phyloP scores from a whole-genome alignment of 2,329 filamentous ascomycete species.

The Colletotrichum gigasporum region DNA sequence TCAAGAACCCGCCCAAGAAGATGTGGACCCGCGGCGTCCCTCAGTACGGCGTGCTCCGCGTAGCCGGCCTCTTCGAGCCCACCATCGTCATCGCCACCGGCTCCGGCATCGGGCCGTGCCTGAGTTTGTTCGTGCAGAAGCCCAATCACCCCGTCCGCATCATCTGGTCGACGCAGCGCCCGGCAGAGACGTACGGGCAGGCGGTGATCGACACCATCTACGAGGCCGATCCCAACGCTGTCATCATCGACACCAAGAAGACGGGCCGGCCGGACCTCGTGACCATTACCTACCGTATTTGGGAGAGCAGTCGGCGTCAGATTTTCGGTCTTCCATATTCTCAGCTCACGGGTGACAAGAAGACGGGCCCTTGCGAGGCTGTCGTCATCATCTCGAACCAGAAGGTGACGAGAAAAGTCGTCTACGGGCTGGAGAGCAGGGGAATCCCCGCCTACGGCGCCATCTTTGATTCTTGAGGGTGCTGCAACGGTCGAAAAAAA shows the following conservation, averaged over 20 bases:
- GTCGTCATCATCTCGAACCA: constrained; percentile 80
- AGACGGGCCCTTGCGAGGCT: constrained; percentile 67
- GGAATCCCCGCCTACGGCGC: constrained; percentile 76
- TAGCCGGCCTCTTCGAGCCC: constrained; percentile 72
- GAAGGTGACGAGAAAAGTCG: constrained; percentile 71
- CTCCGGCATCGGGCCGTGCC: constrained; percentile 76
- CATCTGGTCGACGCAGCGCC: constrained; percentile 74
- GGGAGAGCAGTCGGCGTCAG: constrained; percentile 34
- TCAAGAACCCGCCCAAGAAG: constrained; percentile 66
- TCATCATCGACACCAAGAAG: constrained; percentile 73
- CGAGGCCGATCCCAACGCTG: constrained; percentile 66
- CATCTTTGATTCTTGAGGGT: constrained; percentile 69
- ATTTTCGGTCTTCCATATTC: constrained; percentile 7
- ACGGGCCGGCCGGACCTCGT: constrained; percentile 68
- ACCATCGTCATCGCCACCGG: constrained; percentile 76
- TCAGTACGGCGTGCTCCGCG: constrained; percentile 72
- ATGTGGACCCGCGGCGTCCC: constrained; percentile 77
- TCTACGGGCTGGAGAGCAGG: constrained; percentile 73
- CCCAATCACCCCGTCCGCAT: constrained; percentile 62
- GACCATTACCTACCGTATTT: constrained; percentile 35
- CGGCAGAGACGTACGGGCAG: constrained; percentile 69
- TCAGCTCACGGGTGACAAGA: constrained; percentile 7
- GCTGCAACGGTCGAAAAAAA: too few species aligned
- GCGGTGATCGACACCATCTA: constrained; percentile 65
- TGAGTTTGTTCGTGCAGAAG: constrained; percentile 61